Evolutionary conservation across 805 yeast species (phyloP).

Genomic region (Vanderwaltozyma polyspora): DNA sequence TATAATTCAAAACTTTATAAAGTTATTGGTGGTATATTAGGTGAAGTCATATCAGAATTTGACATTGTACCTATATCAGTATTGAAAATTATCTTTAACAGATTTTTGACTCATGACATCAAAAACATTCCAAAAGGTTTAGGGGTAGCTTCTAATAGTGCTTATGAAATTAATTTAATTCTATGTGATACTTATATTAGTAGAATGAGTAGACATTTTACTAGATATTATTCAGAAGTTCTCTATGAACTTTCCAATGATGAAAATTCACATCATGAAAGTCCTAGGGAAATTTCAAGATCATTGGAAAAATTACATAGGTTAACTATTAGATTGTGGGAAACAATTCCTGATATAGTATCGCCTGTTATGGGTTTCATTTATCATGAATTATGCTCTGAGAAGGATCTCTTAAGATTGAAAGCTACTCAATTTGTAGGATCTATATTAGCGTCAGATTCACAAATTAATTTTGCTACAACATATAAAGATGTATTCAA

Average conservation of each 20-base stretch:
- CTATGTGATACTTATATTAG: slow-evolving; percentile 64
- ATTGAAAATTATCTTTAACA: slow-evolving; percentile 52
- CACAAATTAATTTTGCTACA: slow-evolving; percentile 46
- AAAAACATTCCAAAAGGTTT: slow-evolving; percentile 22
- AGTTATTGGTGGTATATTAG: slow-evolving; percentile 56
- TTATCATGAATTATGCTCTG: slow-evolving; percentile 71
- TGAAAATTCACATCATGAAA: slow-evolving; percentile 12
- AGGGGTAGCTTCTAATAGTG: slow-evolving; percentile 34
- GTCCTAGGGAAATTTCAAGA: slow-evolving; percentile 11
- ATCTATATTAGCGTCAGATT: slow-evolving; percentile 39
- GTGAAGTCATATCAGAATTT: slow-evolving; percentile 64
- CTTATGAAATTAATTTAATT: slow-evolving; percentile 51
- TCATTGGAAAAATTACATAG: slow-evolving; percentile 52
- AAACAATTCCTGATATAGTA: slow-evolving; percentile 60
- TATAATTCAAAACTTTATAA: slow-evolving; percentile 48
- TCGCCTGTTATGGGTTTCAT: slow-evolving; percentile 66
- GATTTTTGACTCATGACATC: slow-evolving; percentile 35
- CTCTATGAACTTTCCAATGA: slow-evolving; percentile 38
- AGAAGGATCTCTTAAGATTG: slow-evolving; percentile 47
- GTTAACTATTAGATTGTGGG: slow-evolving; percentile 62
- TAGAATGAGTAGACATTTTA: slow-evolving; percentile 61
- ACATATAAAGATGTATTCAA: slow-evolving; percentile 51
- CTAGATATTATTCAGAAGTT: slow-evolving; percentile 71
- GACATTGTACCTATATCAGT: slow-evolving; percentile 51
- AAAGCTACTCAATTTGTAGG: slow-evolving; percentile 71